Base-by-base conservation (phyloP, 2,329 filamentous ascomycete species). In the Ilyonectria mors-panacis region DNA sequence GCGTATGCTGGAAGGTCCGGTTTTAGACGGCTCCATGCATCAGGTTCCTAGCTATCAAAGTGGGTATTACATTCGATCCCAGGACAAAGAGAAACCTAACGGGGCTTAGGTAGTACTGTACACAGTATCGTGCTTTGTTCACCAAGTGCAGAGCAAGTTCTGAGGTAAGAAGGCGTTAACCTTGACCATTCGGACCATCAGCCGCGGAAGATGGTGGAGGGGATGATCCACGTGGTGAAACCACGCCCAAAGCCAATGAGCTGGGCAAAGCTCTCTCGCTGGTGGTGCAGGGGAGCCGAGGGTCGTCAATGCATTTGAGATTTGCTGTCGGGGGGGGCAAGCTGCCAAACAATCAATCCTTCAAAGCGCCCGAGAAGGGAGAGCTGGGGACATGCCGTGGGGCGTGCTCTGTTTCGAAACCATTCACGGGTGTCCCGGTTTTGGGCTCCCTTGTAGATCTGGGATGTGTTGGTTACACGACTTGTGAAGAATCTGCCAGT, bases 151-250 rank as follows among this genome's bases (percentile, higher is more conserved):
- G 53, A 54, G 19, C 33, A 61, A 56, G 56, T 50, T 56, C 30
- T 35, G 56, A 71, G 47, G 53, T 65, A 44, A 66, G 62, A 70
- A 51, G 65, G 66, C 65, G 53, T 59, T 55, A 51, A 60, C 47
- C 51, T 56, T 67, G 53, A 65, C 70, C 60, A 71, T 65, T 75
- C 66, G 71, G 72, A 60, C 65, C 57, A 65, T 61, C 63, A 71
- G 72, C 68, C 71, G 71, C 65, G 61, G 59, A 35, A 54, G 59
- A 39, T 54, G 62, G 61, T 68, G 65, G 68, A 50, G 63, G 65
- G 59, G 62, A 66, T 59, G 63, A 70, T 73, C 66, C 73, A 75
- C 73, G 73, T 73, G 73, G 73, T 75, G 70, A 69, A 75, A 74
- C 73, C 70, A 67, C 42, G 48, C 10, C 59, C 12, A 62, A 54